Percentiles rank a stretch among this genome's conserved stretches.
Conservation (phyloP, 2,329 filamentous ascomycete genomes). For the Lachnellula arida region DNA sequence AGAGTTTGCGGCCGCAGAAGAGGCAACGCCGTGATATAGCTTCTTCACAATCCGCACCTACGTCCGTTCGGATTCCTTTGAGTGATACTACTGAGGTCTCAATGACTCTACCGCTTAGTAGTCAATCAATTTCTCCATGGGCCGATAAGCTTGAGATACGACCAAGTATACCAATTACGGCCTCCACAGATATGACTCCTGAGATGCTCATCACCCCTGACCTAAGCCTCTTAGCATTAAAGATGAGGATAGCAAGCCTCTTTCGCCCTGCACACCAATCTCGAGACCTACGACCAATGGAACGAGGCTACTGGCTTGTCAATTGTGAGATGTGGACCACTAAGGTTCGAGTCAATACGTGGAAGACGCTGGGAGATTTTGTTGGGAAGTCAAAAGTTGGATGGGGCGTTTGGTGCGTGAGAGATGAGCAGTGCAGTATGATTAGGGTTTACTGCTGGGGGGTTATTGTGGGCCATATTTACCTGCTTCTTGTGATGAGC, state of each 20-base stretch:
- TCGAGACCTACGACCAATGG: slow-evolving; percentile 50
- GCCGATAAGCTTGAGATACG: slow-evolving; percentile 42
- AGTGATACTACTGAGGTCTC: not conserved
- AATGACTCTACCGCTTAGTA: not conserved
- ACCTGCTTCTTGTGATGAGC: slow-evolving; percentile 68
- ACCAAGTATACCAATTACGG: slow-evolving; percentile 49
- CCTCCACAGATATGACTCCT: slow-evolving; percentile 37
- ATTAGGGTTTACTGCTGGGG: slow-evolving; percentile 77
- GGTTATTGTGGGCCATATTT: slow-evolving; percentile 65
- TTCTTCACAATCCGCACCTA: not conserved
- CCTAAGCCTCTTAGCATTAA: slow-evolving; percentile 47
- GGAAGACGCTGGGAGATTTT: slow-evolving; percentile 57
- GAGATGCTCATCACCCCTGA: slow-evolving; percentile 51
- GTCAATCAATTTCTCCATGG: slow-evolving; percentile 10
- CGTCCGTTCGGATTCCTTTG: not conserved
- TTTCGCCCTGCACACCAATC: slow-evolving; percentile 48
- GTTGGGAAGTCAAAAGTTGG: slow-evolving; percentile 56
- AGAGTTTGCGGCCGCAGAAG: not conserved
- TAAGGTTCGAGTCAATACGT: slow-evolving; percentile 48
- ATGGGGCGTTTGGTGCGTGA: slow-evolving; percentile 61
- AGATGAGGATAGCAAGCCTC: slow-evolving; percentile 47
- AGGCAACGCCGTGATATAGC: not conserved
- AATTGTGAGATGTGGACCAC: slow-evolving; percentile 51
- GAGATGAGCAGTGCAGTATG: slow-evolving; percentile 37
- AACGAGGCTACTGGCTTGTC: slow-evolving; percentile 76